phyloP scores from a whole-genome alignment of 345 rosid genomes.

The Corchorus olitorius region DNA sequence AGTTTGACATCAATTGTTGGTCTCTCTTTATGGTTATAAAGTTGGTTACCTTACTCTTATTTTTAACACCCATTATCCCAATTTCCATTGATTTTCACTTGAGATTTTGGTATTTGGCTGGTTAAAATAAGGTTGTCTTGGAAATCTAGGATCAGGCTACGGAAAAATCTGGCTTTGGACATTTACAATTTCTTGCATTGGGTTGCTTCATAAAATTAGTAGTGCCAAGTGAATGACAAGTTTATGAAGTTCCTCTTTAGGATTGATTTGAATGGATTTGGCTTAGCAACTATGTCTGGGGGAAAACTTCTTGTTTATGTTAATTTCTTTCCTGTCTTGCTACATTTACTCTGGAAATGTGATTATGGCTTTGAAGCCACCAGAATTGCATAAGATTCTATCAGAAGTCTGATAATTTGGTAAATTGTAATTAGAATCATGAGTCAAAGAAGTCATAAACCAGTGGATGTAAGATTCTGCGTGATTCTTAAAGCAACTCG shows the following conservation, averaged over 20 bases:
- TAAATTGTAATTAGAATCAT: neutral
- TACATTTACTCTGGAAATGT: neutral
- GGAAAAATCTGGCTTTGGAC: too few relatives aligned
- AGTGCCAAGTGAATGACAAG: too few relatives aligned
- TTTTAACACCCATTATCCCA: too few relatives aligned
- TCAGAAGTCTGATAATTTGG: neutral
- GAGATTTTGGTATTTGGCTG: too few relatives aligned
- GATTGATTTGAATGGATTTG: neutral
- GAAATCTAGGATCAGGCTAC: too few relatives aligned
- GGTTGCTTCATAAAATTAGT: too few relatives aligned
- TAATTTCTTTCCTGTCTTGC: neutral
- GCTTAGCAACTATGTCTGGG: neutral
- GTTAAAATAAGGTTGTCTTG: too few relatives aligned
- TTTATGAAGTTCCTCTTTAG: neutral
- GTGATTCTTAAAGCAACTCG: neutral
- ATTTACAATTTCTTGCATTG: too few relatives aligned
- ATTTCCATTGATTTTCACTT: too few relatives aligned
- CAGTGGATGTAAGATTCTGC: constrained; percentile 7
- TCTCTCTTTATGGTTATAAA: too few relatives aligned
- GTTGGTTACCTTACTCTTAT: too few relatives aligned
- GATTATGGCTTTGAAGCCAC: neutral
- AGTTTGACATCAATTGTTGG: too few relatives aligned
- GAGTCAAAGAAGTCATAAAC: neutral
- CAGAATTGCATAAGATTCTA: neutral
- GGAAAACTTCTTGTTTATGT: neutral